Evolutionary conservation across 73 alveolate species (phyloP).

Genomic region (Effrenium voratum): DNA sequence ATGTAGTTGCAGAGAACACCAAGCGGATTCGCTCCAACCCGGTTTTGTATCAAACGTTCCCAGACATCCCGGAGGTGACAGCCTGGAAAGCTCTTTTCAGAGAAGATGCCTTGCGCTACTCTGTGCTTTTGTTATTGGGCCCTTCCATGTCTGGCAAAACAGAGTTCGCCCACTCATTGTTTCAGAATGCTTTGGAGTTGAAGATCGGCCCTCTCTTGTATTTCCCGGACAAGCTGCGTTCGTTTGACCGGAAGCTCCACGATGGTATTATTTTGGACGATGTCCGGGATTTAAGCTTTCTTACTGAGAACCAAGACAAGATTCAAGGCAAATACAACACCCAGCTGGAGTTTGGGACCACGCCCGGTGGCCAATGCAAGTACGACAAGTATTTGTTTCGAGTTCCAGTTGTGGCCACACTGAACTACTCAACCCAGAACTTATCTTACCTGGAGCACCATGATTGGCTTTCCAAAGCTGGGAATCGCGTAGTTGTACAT

Average conservation of each 20-base stretch:
- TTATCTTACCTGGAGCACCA: no score
- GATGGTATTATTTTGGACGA: slow-evolving; percentile 50
- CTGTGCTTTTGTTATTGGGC: slow-evolving; percentile 6
- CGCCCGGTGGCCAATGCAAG: slow-evolving; percentile 45
- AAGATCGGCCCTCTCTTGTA: slow-evolving; percentile 13
- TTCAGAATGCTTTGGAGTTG: slow-evolving; percentile 3
- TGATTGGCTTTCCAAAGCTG: no score
- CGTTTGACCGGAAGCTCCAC: slow-evolving; percentile 28
- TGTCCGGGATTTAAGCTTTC: background rate
- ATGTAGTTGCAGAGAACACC: background rate
- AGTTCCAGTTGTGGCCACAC: background rate
- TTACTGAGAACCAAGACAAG: slow-evolving; percentile 56
- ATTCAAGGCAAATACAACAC: slow-evolving; percentile 43
- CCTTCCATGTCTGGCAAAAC: slow-evolving; percentile 47
- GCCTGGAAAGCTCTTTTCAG: background rate
- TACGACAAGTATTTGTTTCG: background rate
- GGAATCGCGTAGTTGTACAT: no score
- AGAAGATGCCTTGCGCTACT: slow-evolving; percentile 22
- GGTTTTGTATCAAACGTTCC: background rate
- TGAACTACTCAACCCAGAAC: no score
- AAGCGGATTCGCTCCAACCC: slow-evolving; percentile 6
- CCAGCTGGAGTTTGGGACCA: slow-evolving; percentile 1
- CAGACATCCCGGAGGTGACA: slow-evolving; percentile 9
- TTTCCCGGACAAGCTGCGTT: slow-evolving; percentile 40
- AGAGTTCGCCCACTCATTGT: slow-evolving; percentile 21